Evolutionary conservation across 352 stramenopile genomes (phyloP), one percentile per base, ranked within the genome.

Genomic region (Phytophthora vignae): DNA sequence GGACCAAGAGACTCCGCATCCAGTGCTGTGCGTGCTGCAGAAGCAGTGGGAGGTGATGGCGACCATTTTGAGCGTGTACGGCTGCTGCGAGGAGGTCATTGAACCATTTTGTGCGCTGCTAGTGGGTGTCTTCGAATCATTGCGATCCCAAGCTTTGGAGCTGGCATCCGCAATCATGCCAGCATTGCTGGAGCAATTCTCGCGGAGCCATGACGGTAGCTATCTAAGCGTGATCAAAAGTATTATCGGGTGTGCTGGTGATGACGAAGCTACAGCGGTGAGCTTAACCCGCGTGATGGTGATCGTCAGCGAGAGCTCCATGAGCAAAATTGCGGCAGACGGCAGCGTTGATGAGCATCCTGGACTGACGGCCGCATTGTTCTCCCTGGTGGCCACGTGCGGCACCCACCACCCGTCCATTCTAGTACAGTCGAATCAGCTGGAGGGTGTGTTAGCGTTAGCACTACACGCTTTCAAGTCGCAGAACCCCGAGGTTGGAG

Each of bases 141-240:
- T 93, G 62, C 84, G 87, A 9, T 81, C 71, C 46, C 81, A 92
- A 67, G 84, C 85, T 6, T 69, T 93, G 14, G 84, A 88, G 19
- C 49, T 95, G 2, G 85, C 84, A 25, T 78, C 81, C 19, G 81
- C 74, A 31, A 84, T 95, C 42, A 90, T 90, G 83, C 79, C 84
- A 22, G 64, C 70, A 17, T 64, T 95, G 31, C 66, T 95, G 7
- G 76, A 85, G 25, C 87, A 92, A 44, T 93, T 93, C 64, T 78
- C 79, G 10, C 72, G 67, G 1, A 93, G 82, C 62, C 76, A 78
- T 54, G 74, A 93, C 27, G 85, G 81, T 9, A 87, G 74, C 61
- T 92, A 90, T 60, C 60, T 95, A 33, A 72, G 69, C 15, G 87
- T 93, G 50, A 87, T 95, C 60, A 89, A 90, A 64, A 88, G 85